phyloP scores from a whole-genome alignment of 116 monocot species.

The Posidonia oceanica region DNA sequence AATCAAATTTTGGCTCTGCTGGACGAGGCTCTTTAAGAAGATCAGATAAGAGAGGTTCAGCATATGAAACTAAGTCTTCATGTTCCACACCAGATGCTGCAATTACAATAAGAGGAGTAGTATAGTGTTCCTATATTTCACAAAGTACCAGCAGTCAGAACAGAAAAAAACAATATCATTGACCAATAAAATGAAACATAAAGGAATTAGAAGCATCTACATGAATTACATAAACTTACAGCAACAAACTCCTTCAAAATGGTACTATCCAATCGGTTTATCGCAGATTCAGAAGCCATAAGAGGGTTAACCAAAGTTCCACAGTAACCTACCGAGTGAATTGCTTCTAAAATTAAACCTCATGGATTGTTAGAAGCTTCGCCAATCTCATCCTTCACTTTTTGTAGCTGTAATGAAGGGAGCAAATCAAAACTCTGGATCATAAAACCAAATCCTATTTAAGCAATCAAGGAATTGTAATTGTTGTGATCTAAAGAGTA shows the following conservation, averaged over 20 bases:
- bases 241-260: conserved; percentile 72
- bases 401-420: conserved; percentile 50
- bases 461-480: too few relatives aligned
- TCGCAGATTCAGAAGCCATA: conserved; percentile 73
- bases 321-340: conserved; percentile 82
- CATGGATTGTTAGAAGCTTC: conserved; percentile 68
- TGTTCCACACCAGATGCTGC: conserved; percentile 7
- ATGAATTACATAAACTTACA: conserved; percentile 27
- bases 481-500: too few relatives aligned
- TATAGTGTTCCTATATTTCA: conserved; percentile 62
- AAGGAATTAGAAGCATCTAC: not conserved
- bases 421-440: too few relatives aligned
- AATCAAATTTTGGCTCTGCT: too few relatives aligned
- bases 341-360: conserved; percentile 68
- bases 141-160: conserved; percentile 7
- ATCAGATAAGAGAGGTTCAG: conserved; percentile 76
- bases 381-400: conserved; percentile 59
- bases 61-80: conserved; percentile 16
- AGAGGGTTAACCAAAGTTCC: conserved; percentile 85
- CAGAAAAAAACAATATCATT: not conserved
- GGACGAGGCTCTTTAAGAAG: conserved; percentile 39
- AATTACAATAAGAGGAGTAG: conserved; percentile 83
- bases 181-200: not conserved
- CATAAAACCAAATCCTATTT: too few relatives aligned
- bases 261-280: conserved; percentile 43